These are phyloP conservation scores for Immersiporthe knoxdaviesiana DNA, from an alignment of 2,329 filamentous ascomycete species.

Conservation along the genomic window DNA sequence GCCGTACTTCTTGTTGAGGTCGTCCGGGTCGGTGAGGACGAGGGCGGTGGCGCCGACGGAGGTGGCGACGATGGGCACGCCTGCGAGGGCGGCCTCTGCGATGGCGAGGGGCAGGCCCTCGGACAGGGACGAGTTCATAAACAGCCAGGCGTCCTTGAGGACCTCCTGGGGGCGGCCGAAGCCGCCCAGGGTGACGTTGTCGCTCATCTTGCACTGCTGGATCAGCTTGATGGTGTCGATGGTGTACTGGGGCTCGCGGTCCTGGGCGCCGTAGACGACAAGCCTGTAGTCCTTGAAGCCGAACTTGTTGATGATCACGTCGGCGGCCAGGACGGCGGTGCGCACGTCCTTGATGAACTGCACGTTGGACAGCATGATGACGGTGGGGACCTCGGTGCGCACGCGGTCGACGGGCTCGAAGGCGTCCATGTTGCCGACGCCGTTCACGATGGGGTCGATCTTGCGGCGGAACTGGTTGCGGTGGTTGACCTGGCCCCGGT, in stretches of 20 bases:
- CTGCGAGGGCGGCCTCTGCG: conserved; percentile 60
- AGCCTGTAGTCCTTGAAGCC: conserved; percentile 67
- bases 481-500: conserved; percentile 58
- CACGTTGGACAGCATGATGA: conserved; percentile 67
- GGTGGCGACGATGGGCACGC: conserved; percentile 59
- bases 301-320: conserved; percentile 68
- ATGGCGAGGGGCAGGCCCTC: conserved; percentile 60
- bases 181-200: conserved; percentile 56
- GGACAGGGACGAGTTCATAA: conserved; percentile 60
- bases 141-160: conserved; percentile 59
- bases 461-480: conserved; percentile 61
- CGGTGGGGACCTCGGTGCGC: conserved; percentile 61
- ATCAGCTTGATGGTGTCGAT: conserved; percentile 62
- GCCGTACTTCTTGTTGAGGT: conserved; percentile 55
- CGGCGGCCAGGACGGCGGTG: conserved; percentile 64
- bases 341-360: conserved; percentile 67
- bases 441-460: conserved; percentile 68
- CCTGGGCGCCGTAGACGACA: conserved; percentile 65
- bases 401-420: conserved; percentile 64
- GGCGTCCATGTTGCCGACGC: conserved; percentile 66
- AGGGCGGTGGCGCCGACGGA: conserved; percentile 59
- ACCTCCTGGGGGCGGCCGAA: conserved; percentile 60
- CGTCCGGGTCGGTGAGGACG: conserved; percentile 58
- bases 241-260: conserved; percentile 64
- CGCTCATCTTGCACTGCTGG: conserved; percentile 56